These are phyloP conservation scores for Pseudogymnoascus sp. DNA, from an alignment of 2,329 filamentous ascomycete genomes.

Conservation along the genomic window DNA sequence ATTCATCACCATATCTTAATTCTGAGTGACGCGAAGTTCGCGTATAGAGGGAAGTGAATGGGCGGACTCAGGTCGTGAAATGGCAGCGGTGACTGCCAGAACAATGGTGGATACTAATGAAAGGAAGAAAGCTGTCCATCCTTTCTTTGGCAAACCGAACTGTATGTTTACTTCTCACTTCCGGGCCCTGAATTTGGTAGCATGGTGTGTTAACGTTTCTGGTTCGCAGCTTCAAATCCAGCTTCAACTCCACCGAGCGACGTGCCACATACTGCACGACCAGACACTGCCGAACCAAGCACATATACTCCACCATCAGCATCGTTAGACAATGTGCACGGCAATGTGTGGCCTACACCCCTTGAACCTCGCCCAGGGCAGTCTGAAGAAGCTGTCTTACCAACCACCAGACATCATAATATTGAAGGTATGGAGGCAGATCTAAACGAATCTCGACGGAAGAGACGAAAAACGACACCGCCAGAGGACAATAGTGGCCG, in stretches of 20 bases:
- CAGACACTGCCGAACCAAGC: neutral
- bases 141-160: constrained; percentile 25
- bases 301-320: neutral
- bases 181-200: neutral
- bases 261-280: neutral
- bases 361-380: neutral
- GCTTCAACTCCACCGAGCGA: neutral
- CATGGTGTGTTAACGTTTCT: neutral
- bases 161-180: constrained; percentile 18
- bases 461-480: constrained; percentile 36
- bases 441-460: constrained; percentile 29
- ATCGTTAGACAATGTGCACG: neutral
- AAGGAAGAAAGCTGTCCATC: constrained; percentile 22
- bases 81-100: constrained; percentile 24
- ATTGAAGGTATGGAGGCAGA: constrained; percentile 21
- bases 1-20: neutral
- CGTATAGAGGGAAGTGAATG: constrained; percentile 14
- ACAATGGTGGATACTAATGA: constrained; percentile 24
- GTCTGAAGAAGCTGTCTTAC: neutral
- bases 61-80: constrained; percentile 12
- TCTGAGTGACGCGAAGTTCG: constrained; percentile 20
- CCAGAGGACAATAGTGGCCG: constrained; percentile 18
- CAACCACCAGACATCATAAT: neutral
- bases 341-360: neutral
- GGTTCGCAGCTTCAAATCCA: neutral